A percentile compares a stretch with the other conserved stretches of the same genome.
phyloP scores from a whole-genome alignment of 2,329 filamentous ascomycete genomes.

The Cercospora citrullina region DNA sequence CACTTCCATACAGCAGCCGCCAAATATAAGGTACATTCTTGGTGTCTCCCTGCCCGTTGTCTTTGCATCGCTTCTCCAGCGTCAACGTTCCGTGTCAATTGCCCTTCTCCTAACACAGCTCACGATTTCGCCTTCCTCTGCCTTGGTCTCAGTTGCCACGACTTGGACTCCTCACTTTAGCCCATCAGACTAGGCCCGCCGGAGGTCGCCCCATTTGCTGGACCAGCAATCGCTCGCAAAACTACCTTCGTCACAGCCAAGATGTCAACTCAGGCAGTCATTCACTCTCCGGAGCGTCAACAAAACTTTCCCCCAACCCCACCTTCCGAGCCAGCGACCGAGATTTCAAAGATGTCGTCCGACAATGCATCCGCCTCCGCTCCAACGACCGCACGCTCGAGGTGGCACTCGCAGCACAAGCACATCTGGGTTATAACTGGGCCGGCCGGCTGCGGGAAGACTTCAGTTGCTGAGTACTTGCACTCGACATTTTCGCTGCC shows the following conservation, averaged over 20 bases:
- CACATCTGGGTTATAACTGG: slow-evolving; percentile 56
- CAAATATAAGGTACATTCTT: slow-evolving; percentile 13
- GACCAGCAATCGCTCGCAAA: neutral
- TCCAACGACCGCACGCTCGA: slow-evolving; percentile 5
- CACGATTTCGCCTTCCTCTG: neutral
- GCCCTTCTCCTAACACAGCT: neutral
- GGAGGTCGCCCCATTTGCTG: neutral
- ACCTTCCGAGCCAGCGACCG: slow-evolving; percentile 25
- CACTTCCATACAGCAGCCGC: slow-evolving; percentile 3
- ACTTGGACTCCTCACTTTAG: neutral
- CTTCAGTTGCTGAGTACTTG: slow-evolving; percentile 51
- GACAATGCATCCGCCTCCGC: neutral
- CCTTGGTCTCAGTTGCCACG: neutral
- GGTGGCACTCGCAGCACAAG: slow-evolving; percentile 41
- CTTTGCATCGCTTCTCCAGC: slow-evolving; percentile 1
- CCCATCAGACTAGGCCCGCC: neutral
- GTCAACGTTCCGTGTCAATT: neutral
- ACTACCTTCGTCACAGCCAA: neutral
- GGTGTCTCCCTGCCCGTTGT: neutral
- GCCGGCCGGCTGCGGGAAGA: slow-evolving; percentile 57
- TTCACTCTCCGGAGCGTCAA: slow-evolving; percentile 8
- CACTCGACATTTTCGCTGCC: slow-evolving; percentile 45
- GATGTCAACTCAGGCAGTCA: slow-evolving; percentile 5
- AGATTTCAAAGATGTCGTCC: slow-evolving; percentile 23
- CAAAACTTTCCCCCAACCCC: slow-evolving; percentile 27